Percentiles rank a stretch among this genome's conserved stretches.
Evolutionary conservation across 495 filamentous ascomycete species (phyloP).

Genomic region (Aspergillus nidulans): DNA sequence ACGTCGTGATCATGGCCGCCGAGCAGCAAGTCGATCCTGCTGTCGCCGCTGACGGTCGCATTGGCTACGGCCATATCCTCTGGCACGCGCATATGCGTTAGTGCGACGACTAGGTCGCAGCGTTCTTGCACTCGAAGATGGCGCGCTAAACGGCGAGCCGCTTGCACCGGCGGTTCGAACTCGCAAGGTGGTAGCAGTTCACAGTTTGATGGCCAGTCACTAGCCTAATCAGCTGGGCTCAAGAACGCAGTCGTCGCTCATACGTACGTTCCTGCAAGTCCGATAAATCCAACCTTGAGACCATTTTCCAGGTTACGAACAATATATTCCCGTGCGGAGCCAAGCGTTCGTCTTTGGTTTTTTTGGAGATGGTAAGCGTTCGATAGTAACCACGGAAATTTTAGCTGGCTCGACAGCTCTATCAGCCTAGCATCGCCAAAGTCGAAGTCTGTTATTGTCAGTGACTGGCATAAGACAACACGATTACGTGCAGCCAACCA

Average conservation of each 20-base stretch:
- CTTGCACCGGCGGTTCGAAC: background rate
- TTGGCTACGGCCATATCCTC: conserved; percentile 3
- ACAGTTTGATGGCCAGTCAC: conserved; percentile 6
- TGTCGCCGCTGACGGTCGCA: background rate
- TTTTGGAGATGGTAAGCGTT: background rate
- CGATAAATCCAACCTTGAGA: background rate
- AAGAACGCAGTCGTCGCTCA: background rate
- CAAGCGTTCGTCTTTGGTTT: background rate
- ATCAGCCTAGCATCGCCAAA: conserved; percentile 1
- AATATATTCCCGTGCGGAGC: background rate
- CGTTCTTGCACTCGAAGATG: background rate
- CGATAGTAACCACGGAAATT: conserved; percentile 1
- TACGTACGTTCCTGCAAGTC: conserved; percentile 1
- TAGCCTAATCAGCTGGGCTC: background rate
- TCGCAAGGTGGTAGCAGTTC: background rate
- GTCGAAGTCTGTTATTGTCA: background rate
- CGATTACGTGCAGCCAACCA: background rate
- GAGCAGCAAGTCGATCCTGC: background rate
- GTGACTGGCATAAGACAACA: background rate
- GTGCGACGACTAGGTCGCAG: background rate
- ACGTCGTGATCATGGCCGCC: background rate
- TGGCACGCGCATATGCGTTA: conserved; percentile 2
- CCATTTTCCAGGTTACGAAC: background rate
- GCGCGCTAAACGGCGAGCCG: background rate
- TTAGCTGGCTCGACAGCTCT: background rate